Percentiles rank a stretch among this genome's conserved stretches.
These are phyloP conservation scores for Podaxis sp. DNA, from an alignment of 768 basidiomycete genomes.

Conservation along the genomic window DNA sequence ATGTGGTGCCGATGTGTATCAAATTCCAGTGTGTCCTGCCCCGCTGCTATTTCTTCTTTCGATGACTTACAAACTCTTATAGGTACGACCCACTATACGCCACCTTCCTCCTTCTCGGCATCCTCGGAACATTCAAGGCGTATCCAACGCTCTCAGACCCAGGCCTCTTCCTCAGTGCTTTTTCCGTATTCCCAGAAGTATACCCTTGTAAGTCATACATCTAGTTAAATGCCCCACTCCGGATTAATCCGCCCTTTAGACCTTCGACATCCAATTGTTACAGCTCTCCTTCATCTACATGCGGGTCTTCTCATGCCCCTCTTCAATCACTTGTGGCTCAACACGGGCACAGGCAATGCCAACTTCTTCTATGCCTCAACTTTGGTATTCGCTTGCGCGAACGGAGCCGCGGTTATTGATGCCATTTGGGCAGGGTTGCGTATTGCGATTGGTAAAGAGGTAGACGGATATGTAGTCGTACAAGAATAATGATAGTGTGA, in stretches of 20 bases:
- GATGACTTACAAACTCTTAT: background rate
- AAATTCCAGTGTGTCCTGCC: conserved; percentile 69
- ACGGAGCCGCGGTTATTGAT: conserved; percentile 82
- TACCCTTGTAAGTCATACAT: conserved; percentile 62
- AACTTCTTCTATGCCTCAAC: conserved; percentile 99
- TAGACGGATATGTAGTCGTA: conserved; percentile 52
- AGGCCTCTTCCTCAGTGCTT: conserved; percentile 80
- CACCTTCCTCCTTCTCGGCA: conserved; percentile 68
- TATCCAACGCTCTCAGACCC: conserved; percentile 91
- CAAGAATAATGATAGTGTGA: conserved; percentile 44
- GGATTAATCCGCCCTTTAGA: conserved; percentile 42
- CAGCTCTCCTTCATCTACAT: conserved; percentile 78
- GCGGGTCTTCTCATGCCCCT: conserved; percentile 84
- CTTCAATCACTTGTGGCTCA: conserved; percentile 90
- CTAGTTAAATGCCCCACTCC: background rate
- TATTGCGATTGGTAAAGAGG: conserved; percentile 60
- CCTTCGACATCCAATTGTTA: conserved; percentile 82
- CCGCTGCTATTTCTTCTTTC: background rate
- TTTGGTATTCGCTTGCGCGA: conserved; percentile 87
- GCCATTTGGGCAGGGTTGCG: conserved; percentile 81
- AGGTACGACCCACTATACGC: conserved; percentile 89
- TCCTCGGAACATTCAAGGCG: conserved; percentile 83
- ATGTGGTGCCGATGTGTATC: conserved; percentile 79
- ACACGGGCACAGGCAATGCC: conserved; percentile 90
- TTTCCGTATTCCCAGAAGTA: conserved; percentile 79